Percentiles rank a stretch among this genome's conserved stretches.
These are phyloP conservation scores for Metroxylon sagu DNA, from an alignment of 176 grass and related monocot species.

Conservation along the genomic window DNA sequence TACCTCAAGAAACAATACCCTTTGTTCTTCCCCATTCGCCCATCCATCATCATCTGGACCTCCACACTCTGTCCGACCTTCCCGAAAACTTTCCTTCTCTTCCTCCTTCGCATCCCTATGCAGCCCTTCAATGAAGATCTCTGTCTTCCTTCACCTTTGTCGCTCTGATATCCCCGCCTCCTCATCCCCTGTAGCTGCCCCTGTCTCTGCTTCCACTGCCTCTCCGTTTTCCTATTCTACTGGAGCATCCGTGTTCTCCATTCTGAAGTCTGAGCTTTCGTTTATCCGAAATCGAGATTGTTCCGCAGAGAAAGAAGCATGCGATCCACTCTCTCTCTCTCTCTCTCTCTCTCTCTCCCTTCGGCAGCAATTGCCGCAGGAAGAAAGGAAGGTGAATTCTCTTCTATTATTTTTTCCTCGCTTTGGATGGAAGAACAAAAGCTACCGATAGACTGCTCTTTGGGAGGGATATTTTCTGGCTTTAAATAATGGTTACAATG, in stretches of 20 bases:
- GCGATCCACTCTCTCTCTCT: too few relatives aligned
- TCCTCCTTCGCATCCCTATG: slow-evolving; percentile 38
- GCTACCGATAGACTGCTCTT: too few relatives aligned
- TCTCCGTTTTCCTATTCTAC: not conserved
- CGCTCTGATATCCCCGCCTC: slow-evolving; percentile 25
- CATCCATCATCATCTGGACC: slow-evolving; percentile 50
- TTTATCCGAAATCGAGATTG: too few relatives aligned
- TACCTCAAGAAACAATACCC: slow-evolving; percentile 60
- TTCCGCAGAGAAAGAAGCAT: too few relatives aligned
- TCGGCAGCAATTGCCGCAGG: too few relatives aligned
- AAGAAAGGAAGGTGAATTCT: too few relatives aligned
- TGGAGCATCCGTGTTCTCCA: not conserved
- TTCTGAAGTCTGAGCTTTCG: not conserved
- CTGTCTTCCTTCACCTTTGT: slow-evolving; percentile 38
- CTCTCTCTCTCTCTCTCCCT: too few relatives aligned
- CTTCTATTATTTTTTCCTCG: too few relatives aligned
- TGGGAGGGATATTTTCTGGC: too few relatives aligned
- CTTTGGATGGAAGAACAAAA: too few relatives aligned
- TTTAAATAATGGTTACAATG: too few relatives aligned
- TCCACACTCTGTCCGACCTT: slow-evolving; percentile 41
- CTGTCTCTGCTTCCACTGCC: not conserved
- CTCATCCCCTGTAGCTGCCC: not conserved
- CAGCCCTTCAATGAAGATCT: slow-evolving; percentile 67
- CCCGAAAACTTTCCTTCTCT: slow-evolving; percentile 35
- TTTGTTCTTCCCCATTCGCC: slow-evolving; percentile 36